Evolutionary conservation across 108 stramenopile species (phyloP), one percentile per base, ranked within the genome.

Genomic region (Nitzschia sp.): DNA sequence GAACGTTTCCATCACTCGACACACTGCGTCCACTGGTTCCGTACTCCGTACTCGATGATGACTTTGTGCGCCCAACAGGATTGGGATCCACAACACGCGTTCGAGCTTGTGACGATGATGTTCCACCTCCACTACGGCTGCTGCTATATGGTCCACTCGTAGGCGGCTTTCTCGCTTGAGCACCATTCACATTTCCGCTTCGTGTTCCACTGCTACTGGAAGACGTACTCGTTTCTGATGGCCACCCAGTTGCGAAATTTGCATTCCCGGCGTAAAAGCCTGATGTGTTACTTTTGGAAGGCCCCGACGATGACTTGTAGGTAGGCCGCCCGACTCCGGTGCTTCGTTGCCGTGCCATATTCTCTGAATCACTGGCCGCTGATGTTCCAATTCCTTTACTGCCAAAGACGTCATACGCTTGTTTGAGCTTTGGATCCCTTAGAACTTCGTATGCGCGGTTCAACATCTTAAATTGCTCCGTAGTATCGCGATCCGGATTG

Each of bases 371-470:
- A 17, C 64, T 66, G 19, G 77, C 64, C 8, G 71, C 78, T 8
- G 78, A 79, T 21, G 78, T 79, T 36, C 78, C 78, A 5, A 89
- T 80, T n/a, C 86, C 91, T 23, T 81, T 78, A 88, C 83, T 85
- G 11, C 49, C 49, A 51, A 51, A 51, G 4, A 51, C 79, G 66
- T 96, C 91, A 63, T 92, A 95, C 42, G 83, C 73, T 68, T 88
- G 62, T 55, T 82, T 85, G 59, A 90, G 84, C 27, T 84, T 82
- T 4, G 87, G 85, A 69, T 98, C 91, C 36, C 68, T 82, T 56
- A 98, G 70, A 9, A 94, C 91, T 68, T 95, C 91, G 79, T 96
- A 96, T 34, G 91, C 97, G 45, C 91, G 74, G 64, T 88, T 92
- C 46, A 98, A 82, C 47, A 83, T 79, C 61, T 87, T 70, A 51